Percentiles rank a stretch among this genome's conserved stretches.
These are phyloP conservation scores for Brettanomyces anomalus DNA, from an alignment of 805 yeast species.

Conservation along the genomic window DNA sequence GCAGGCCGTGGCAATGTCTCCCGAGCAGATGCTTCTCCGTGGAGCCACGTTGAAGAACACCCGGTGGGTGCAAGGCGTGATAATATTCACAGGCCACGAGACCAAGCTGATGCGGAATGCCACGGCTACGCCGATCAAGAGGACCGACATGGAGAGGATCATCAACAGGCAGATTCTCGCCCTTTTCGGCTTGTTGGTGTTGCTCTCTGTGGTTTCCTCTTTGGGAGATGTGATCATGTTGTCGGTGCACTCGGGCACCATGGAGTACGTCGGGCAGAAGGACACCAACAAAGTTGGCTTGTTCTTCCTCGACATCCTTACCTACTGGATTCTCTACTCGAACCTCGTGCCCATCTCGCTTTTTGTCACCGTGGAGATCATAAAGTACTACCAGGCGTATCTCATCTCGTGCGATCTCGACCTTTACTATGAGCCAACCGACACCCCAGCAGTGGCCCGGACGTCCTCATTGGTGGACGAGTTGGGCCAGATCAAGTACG, in stretches of 20 bases:
- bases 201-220: conserved; percentile 71
- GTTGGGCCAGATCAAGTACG: conserved; percentile 91
- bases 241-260: conserved; percentile 38
- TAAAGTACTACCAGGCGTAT: conserved; percentile 91
- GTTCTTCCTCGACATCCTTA: conserved; percentile 80
- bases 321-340: conserved; percentile 94
- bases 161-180: conserved; percentile 89
- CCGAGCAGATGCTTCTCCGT: conserved; percentile 85
- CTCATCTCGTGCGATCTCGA: conserved; percentile 93
- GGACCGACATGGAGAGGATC: conserved; percentile 94
- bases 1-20: conserved; percentile 60
- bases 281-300: conserved; percentile 59
- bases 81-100: conserved; percentile 95
- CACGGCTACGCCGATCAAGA: conserved; percentile 94
- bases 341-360: conserved; percentile 95
- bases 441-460: conserved; percentile 91
- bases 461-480: conserved; percentile 96
- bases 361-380: conserved; percentile 92
- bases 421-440: conserved; percentile 78
- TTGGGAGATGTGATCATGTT: conserved; percentile 78
- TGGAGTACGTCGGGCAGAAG: conserved; percentile 60
- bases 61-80: conserved; percentile 90
- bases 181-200: conserved; percentile 69
- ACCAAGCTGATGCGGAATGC: conserved; percentile 98
- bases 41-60: conserved; percentile 96